Conservation (phyloP, 768 basidiomycete species). For the Filobasidium wieringae region DNA sequence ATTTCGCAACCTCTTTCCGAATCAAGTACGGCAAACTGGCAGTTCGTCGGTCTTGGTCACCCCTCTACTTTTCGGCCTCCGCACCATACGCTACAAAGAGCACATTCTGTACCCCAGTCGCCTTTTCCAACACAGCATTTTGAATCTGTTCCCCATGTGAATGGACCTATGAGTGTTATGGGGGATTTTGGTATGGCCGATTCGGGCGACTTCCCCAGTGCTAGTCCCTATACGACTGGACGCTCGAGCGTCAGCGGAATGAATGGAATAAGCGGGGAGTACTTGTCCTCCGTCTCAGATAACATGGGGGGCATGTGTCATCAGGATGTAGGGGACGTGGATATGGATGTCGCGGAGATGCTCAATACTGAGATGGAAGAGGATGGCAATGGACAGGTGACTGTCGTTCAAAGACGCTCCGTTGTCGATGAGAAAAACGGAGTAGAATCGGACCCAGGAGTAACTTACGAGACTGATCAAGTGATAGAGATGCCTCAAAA, state of each 20-base stretch:
- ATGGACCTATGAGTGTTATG: neutral
- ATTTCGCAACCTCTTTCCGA: neutral
- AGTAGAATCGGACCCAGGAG: too few species aligned
- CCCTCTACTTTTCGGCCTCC: neutral
- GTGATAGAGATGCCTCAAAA: too few species aligned
- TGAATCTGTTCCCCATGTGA: neutral
- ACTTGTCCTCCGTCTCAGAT: too few species aligned
- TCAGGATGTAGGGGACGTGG: neutral
- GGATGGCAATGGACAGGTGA: neutral
- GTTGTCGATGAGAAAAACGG: too few species aligned
- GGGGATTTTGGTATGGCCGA: neutral
- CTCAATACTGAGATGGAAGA: neutral
- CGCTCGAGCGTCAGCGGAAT: neutral
- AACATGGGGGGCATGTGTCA: too few species aligned
- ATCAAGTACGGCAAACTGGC: neutral
- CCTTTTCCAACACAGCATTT: neutral
- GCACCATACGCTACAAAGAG: neutral
- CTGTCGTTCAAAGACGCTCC: neutral
- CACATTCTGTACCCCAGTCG: neutral
- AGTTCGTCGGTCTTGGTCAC: neutral
- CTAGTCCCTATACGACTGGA: neutral
- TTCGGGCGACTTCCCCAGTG: neutral
- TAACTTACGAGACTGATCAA: too few species aligned
- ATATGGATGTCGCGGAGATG: neutral
- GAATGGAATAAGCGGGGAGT: too few species aligned